Base-by-base conservation (phyloP, 768 basidiomycete species). In the Pholiota microspora region DNA sequence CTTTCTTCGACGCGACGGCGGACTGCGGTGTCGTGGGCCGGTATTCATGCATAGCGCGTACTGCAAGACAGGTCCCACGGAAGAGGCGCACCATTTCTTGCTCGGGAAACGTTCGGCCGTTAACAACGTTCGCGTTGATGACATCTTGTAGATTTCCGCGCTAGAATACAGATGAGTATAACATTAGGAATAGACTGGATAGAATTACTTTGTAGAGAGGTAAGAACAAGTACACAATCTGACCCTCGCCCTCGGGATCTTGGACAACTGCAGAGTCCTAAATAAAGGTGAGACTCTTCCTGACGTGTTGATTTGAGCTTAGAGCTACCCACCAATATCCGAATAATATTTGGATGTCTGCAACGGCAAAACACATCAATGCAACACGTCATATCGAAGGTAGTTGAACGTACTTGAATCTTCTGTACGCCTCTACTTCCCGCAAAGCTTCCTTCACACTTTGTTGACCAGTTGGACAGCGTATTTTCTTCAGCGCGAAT, bases 401-500 rank as follows among this genome's bases (percentile, higher is more conserved):
- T 12, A 12, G 13, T 25, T 6, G 29, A 21, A 77, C 88, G 71
- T 68, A 92, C 92, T 85, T 91, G 79, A 98, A 98, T 55, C 96
- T 82, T 65, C 94, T 78, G 69, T 97, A 97, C 0, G 97, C 95
- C 68, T 96, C 92, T 2, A 92, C 88, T 68, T 93, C 92, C 47
- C 85, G 78, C 89, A 93, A 87, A 3, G 86, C 91, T 67, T 93
- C 92, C 64, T 88, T 88, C 53, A 98, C 93, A 8, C 86, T 88
- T 51, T 96, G 94, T 5, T 82, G 76, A 7, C 93, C 93, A 36
- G 88, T 88, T 1, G 92, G 93, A 77, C 94, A 95, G 40, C 94
- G 81, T 66, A 97, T 95, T 73, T 97, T 98, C 78, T 99, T 99
- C 58, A 99, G 76, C 0, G 97, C 97, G 63, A 96, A 98, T 77